Evolutionary conservation across 1,139 yeast species (phyloP).

Genomic region (Pneumocystis carinii): DNA sequence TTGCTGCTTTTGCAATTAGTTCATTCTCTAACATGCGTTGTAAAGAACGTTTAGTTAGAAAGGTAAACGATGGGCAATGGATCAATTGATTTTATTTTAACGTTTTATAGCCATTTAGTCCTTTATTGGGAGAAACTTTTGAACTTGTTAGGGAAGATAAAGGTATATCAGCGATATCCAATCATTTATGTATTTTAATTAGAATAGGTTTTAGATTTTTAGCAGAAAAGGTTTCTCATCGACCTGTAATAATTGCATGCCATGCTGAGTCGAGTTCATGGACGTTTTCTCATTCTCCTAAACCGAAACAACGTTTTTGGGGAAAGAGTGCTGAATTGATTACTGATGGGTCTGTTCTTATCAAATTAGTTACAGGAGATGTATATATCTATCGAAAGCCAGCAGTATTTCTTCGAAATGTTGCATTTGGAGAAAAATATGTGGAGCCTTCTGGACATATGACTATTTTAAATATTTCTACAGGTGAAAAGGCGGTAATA

Average conservation of each 20-base stretch:
- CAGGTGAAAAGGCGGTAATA: slow-evolving; percentile 31
- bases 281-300: slow-evolving; percentile 32
- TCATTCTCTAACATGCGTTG: slow-evolving; percentile 25
- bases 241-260: slow-evolving; percentile 90
- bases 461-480: slow-evolving; percentile 34
- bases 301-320: slow-evolving; percentile 22
- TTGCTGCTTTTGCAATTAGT: slow-evolving; percentile 88
- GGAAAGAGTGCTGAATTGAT: slow-evolving; percentile 81
- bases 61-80: slow-evolving; percentile 73
- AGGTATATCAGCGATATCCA: neutral
- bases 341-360: slow-evolving; percentile 89
- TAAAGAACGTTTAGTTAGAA: slow-evolving; percentile 25
- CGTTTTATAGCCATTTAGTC: slow-evolving; percentile 95
- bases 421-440: slow-evolving; percentile 84
- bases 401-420: slow-evolving; percentile 42
- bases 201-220: slow-evolving; percentile 55
- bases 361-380: slow-evolving; percentile 78
- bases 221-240: slow-evolving; percentile 91
- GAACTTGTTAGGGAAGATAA: slow-evolving; percentile 80
- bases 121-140: slow-evolving; percentile 83
- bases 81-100: slow-evolving; percentile 6
- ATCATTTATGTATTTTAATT: neutral
- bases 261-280: slow-evolving; percentile 75
- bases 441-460: slow-evolving; percentile 90
- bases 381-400: slow-evolving; percentile 76